Base-by-base conservation (phyloP, 352 stramenopile species). In the Phytophthora colocasiae region DNA sequence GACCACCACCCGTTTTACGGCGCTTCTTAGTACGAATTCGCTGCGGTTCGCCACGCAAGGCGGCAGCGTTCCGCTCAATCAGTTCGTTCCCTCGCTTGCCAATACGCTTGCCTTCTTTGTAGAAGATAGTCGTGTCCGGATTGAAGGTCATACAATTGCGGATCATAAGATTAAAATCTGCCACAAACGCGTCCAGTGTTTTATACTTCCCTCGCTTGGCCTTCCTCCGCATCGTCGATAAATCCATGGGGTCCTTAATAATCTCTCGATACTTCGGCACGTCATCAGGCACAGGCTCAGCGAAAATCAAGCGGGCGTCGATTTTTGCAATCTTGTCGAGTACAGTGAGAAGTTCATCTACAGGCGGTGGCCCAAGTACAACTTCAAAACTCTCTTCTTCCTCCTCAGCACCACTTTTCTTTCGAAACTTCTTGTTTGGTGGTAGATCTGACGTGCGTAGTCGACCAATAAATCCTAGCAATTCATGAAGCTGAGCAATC, bases 141-240 rank as follows among this genome's bases (percentile, higher is more conserved):
- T 96, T 96, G 64, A 94, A 96, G 6, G 83, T 87, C 69, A 94
- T 80, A 53, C 89, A 96, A 62, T 96, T 96, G 34, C 85, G 81
- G 58, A 94, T 95, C 80, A 96, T 96, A 17, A 95, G 71, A 47
- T 90, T 85, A 61, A 96, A 93, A 36, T 96, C 89, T 2, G 85
- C 71, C 4, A 73, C 74, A 70, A 96, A 93, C 27, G 78, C 69
- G n/a, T 93, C 85, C 19, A 95, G 57, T 26, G 80, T 90, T 71
- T 91, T 91, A 69, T 95, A 95, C 68, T 94, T 92, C 67, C 81
- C 79, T 32, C 81, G 78, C 43, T 90, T 89, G 26, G 72, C 87
- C 46, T 93, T 93, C 59, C 81, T 89, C 27, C 80, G 78, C 83
- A 96, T 93, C 26, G 81, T 94, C 32, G 81, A 94, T 12, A 96